Evolutionary conservation across 768 basidiomycete genomes (phyloP), one percentile per base, ranked within the genome.

Genomic region (Saitozyma podzolica): DNA sequence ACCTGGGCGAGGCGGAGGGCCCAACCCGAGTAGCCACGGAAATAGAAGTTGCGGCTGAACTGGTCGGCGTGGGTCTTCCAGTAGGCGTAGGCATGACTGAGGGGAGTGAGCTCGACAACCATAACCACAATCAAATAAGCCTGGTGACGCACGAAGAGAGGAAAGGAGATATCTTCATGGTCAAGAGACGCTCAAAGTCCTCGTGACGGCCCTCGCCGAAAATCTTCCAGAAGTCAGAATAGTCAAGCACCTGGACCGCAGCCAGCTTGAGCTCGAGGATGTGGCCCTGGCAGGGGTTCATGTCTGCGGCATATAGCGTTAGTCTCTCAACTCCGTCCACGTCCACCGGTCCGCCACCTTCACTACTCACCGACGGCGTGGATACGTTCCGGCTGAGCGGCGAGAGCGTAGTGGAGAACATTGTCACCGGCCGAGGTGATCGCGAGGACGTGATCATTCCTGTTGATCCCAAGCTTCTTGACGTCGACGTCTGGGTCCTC

Each of bases 341-440:
- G 37, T 16, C 5, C 17, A 20, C 0, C 9, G 39, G 9, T 50
- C 8, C 13, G 9, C 39, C 9, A 16, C 3, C 19, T 47, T 29
- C 9, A 69, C 84, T 80, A 89, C 84, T 89, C 84, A 77, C 89
- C 89, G 58, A 89, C 88, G 56, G 85, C 85, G 62, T 89, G 88
- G 39, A 89, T 86, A 48, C 73, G 81, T 59, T 84, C 81, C 3
- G 87, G 87, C 40, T 82, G 75, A 2, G 85, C 86, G n/a, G 82
- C 83, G 59, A 88, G 86, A 8, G 88, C 88, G 65, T 91, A 91
- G 73, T 90, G 88, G 42, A 91, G 80, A 2, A 88, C 87, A 74
- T 91, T 91, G 77, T 90, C 89, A 0, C 89, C 89, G 3, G 88
- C 89, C 55, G 85, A 86, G 0, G 89, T 90, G 69, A 91, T 89